phyloP scores from a whole-genome alignment of 1,284 basidiomycete species.

The Porodaedalea pini region DNA sequence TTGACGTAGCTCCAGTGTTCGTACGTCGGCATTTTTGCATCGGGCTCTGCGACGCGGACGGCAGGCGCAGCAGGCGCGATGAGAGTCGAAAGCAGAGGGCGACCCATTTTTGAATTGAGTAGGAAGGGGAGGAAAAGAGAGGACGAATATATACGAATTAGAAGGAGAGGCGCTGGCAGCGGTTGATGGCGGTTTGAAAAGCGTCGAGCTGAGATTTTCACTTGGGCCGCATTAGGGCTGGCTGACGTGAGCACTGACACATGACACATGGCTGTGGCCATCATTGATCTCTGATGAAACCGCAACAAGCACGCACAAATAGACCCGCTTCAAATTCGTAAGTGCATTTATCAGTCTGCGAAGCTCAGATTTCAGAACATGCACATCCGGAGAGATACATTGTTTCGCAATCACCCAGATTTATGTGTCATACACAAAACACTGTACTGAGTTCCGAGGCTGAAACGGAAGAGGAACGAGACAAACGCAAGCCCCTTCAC shows the following conservation, averaged over 20 bases:
- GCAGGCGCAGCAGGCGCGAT: slow-evolving; percentile 35
- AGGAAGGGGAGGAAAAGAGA: not conserved
- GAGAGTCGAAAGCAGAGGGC: slow-evolving; percentile 55
- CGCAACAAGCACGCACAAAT: not conserved
- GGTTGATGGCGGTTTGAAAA: slow-evolving; percentile 2
- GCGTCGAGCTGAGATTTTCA: slow-evolving; percentile 12
- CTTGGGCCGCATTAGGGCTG: slow-evolving; percentile 10
- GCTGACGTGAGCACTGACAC: not conserved
- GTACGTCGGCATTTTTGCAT: slow-evolving; percentile 32
- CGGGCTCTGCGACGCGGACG: slow-evolving; percentile 45
- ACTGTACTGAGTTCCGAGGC: too few species aligned
- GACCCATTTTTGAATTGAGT: slow-evolving; percentile 48
- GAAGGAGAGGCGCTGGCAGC: not conserved
- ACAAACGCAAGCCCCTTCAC: too few species aligned
- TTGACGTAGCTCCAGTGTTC: slow-evolving; percentile 64
- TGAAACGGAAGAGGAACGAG: too few species aligned
- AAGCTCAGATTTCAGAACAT: too few species aligned
- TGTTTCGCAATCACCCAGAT: too few species aligned
- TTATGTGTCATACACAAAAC: too few species aligned
- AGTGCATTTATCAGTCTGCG: too few species aligned
- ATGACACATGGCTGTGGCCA: not conserved
- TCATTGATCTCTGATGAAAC: not conserved
- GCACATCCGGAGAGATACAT: too few species aligned
- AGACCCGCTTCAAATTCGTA: too few species aligned
- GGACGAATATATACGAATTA: slow-evolving; percentile 11